Evolutionary conservation across 345 rosid genomes (phyloP), one percentile per base, ranked within the genome.

Genomic region (Streptanthus diversifolius): DNA sequence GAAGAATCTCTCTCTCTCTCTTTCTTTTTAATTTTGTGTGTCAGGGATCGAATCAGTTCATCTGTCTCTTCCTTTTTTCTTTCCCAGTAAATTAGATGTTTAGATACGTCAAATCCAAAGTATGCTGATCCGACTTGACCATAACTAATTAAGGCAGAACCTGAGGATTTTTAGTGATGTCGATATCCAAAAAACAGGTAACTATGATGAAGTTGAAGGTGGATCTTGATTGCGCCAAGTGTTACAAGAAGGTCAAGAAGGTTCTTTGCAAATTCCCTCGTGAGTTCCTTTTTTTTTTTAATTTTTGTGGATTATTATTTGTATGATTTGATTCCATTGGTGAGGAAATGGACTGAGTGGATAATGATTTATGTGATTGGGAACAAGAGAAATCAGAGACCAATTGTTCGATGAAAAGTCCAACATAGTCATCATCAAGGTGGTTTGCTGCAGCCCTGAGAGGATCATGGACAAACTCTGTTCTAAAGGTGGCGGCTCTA

Each of bases 381-480:
- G 87, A 68, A 79, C 87, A 77, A 82, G 74, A 93, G 95, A 89
- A 85, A 82, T 89, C 52, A 80, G 86, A 73, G 85, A 79, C 80
- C 91, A 85, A 79, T 3, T 76, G 4, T 91, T 78, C 40, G 86
- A 93, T 63, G 92, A 85, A 70, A 91, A 93, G 82, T 35, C 76
- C 3, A 85, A 89, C 76, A 80, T 65, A 3, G 97, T 89, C 72
- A 72, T 55, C 41, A 82, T 93, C 79, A 93, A 80, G 5, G 96
- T 93, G 24, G 87, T 83, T 13, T 88, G 96, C 62, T 89, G 97
- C 73, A 81, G 81, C 55, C 98, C 97, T 3, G 97, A 93, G 52
- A 86, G 72, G 77, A 80, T 88, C 13, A 82, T 78, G 77, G 79
- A 81, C 68, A 86, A 86, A 70, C 69, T 90, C 12, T 78, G 83